Percentiles rank a stretch among this genome's conserved stretches.
phyloP scores from a whole-genome alignment of 1,139 yeast species.

The Komagataea norvegica region DNA sequence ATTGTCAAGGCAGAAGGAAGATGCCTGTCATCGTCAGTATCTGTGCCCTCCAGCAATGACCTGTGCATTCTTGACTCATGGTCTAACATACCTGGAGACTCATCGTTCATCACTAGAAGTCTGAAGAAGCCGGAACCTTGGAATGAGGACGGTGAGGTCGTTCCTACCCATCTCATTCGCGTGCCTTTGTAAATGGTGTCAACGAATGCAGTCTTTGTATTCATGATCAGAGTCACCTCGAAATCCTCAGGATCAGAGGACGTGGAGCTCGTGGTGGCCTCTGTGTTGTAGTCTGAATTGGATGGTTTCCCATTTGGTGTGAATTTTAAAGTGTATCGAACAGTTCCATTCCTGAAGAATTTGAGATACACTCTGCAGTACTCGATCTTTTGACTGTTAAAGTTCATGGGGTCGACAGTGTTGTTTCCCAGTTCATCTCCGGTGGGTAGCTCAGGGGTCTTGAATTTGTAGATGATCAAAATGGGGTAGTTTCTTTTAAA shows the following conservation, averaged over 20 bases:
- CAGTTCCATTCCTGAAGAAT: constrained; percentile 15
- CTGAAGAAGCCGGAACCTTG: constrained; percentile 21
- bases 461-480: constrained; percentile 28
- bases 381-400: constrained; percentile 12
- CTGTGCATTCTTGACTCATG: constrained; percentile 4
- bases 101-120: constrained; percentile 28
- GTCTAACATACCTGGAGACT: constrained; percentile 29
- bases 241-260: constrained; percentile 16
- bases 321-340: constrained; percentile 20
- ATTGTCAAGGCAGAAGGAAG: constrained; percentile 1
- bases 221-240: constrained; percentile 19
- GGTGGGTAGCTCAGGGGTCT: constrained; percentile 17
- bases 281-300: too few species aligned
- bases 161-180: constrained; percentile 26
- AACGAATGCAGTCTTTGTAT: constrained; percentile 18
- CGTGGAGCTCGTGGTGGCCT: too few species aligned
- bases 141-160: constrained; percentile 17
- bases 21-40: too few species aligned
- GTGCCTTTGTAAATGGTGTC: constrained; percentile 20
- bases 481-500: constrained; percentile 27
- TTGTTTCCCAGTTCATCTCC: constrained; percentile 2
- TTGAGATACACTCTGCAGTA: constrained; percentile 23
- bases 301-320: constrained; percentile 25
- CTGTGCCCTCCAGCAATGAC: too few species aligned
- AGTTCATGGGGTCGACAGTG: constrained; percentile 1